These are phyloP conservation scores for Thraustochytrium striatum DNA, from an alignment of 352 stramenopile species.

Conservation along the genomic window DNA sequence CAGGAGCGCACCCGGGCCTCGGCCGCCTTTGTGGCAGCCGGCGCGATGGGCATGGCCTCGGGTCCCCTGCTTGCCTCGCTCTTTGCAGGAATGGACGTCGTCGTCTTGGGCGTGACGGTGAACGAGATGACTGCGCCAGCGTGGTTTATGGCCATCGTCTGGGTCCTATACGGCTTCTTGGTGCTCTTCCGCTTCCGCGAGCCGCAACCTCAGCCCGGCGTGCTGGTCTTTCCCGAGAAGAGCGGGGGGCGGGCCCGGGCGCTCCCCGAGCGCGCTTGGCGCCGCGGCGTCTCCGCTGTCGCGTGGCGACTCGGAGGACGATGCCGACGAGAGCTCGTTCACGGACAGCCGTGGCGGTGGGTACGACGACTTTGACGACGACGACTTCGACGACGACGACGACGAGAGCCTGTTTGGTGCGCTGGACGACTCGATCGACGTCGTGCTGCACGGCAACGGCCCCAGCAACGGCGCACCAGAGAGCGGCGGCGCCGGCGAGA, in stretches of 20 bases:
- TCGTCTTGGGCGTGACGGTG: slow-evolving; percentile 60
- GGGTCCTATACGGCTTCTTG: background rate
- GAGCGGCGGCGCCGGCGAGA: no score
- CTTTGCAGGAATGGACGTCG: slow-evolving; percentile 57
- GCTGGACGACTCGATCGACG: slow-evolving; percentile 32
- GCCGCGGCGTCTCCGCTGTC: background rate
- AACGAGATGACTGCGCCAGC: slow-evolving; percentile 70
- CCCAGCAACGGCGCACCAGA: no score
- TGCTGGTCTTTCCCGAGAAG: no score
- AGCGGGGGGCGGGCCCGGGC: no score
- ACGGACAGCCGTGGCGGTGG: no score
- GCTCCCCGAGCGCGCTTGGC: no score
- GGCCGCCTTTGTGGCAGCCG: slow-evolving; percentile 82
- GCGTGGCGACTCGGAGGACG: background rate
- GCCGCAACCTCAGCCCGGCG: no score
- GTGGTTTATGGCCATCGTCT: slow-evolving; percentile 63
- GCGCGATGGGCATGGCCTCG: slow-evolving; percentile 81
- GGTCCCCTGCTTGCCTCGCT: slow-evolving; percentile 68
- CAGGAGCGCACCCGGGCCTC: slow-evolving; percentile 82
- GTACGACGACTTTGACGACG: background rate
- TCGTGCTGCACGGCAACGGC: slow-evolving; percentile 44
- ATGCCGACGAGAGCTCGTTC: no score
- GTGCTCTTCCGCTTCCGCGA: slow-evolving; percentile 29
- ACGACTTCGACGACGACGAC: background rate
- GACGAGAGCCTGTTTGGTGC: no score